Evolutionary conservation across 495 filamentous ascomycete genomes (phyloP).

Genomic region (Hypoxylon cercidicola): DNA sequence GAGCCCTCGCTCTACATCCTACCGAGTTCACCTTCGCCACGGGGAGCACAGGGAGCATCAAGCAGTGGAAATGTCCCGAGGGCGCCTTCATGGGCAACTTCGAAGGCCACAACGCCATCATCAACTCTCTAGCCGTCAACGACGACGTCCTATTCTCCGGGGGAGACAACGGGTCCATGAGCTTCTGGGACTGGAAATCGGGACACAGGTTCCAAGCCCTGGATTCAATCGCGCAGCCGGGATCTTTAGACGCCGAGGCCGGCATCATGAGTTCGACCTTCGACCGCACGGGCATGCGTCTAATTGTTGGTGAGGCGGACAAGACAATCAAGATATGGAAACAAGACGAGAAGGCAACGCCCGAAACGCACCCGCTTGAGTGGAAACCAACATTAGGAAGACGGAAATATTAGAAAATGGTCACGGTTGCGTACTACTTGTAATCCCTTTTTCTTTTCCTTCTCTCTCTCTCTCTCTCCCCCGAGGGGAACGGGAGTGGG

Average conservation of each 20-base stretch:
- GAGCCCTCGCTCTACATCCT: slow-evolving; percentile 86
- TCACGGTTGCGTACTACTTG: neutral
- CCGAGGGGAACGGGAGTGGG: neutral
- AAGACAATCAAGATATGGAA: slow-evolving; percentile 99
- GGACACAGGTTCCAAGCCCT: slow-evolving; percentile 88
- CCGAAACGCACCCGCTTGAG: slow-evolving; percentile 88
- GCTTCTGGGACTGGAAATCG: slow-evolving; percentile 99
- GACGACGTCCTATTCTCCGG: slow-evolving; percentile 95
- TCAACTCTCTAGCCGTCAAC: slow-evolving; percentile 94
- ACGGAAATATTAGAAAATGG: slow-evolving; percentile 48
- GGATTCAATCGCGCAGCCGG: slow-evolving; percentile 92
- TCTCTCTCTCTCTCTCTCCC: too few relatives aligned
- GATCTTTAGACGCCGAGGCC: slow-evolving; percentile 91
- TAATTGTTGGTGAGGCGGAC: slow-evolving; percentile 95
- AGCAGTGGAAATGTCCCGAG: slow-evolving; percentile 99
- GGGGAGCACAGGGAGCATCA: slow-evolving; percentile 91
- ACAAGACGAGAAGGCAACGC: slow-evolving; percentile 86
- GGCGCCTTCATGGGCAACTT: slow-evolving; percentile 99
- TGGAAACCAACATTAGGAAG: slow-evolving; percentile 87
- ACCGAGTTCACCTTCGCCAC: slow-evolving; percentile 96
- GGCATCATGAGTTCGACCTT: slow-evolving; percentile 94
- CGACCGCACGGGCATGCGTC: slow-evolving; percentile 84
- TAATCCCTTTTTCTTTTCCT: neutral
- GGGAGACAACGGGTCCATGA: slow-evolving; percentile 94
- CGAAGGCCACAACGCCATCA: slow-evolving; percentile 93